phyloP scores from a whole-genome alignment of 2,329 filamentous ascomycete species.

The Verticillium zaregamsianum region DNA sequence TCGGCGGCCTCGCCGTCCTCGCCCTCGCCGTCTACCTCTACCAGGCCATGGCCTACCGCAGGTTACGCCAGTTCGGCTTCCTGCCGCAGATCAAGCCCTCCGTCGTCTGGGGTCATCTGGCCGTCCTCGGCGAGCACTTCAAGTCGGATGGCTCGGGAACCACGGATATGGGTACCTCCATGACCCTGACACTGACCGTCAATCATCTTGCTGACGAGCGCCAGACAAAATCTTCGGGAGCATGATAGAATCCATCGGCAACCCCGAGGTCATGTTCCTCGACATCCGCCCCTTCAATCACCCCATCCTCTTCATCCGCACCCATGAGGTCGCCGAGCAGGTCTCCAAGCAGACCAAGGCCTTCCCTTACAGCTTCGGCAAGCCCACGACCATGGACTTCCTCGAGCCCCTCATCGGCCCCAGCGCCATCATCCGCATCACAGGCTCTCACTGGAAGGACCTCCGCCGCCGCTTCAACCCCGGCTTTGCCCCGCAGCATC shows the following conservation, averaged over 20 bases:
- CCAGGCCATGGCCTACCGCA: slow-evolving; percentile 4
- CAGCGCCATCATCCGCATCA: slow-evolving; percentile 13
- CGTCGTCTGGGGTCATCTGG: slow-evolving; percentile 11
- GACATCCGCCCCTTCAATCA: slow-evolving; percentile 28
- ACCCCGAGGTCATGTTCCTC: slow-evolving; percentile 26
- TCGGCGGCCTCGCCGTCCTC: slow-evolving; percentile 5
- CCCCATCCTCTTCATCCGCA: slow-evolving; percentile 26
- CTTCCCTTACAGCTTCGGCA: slow-evolving; percentile 26
- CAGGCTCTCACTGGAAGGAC: slow-evolving; percentile 14
- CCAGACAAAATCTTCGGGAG: slow-evolving; percentile 18
- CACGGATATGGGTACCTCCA: slow-evolving; percentile 1
- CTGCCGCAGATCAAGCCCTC: slow-evolving; percentile 9
- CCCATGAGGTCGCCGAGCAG: slow-evolving; percentile 32
- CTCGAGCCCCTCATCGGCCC: slow-evolving; percentile 18
- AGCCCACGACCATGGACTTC: slow-evolving; percentile 22
- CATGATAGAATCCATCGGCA: slow-evolving; percentile 24
- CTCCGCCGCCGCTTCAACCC: slow-evolving; percentile 30
- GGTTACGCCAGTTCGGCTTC: slow-evolving; percentile 8
- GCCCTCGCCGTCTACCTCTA: slow-evolving; percentile 7
- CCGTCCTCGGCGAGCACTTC: slow-evolving; percentile 1
- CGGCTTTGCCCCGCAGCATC: slow-evolving; percentile 32
- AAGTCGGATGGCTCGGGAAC: slow-evolving; percentile 1
- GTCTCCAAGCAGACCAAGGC: slow-evolving; percentile 24
- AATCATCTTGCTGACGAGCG: not conserved
- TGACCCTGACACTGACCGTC: not conserved